A percentile compares a stretch with the other conserved stretches of the same genome.
Evolutionary conservation across 768 basidiomycete species (phyloP).

Genomic region (Coprinopsis marcescibilis): DNA sequence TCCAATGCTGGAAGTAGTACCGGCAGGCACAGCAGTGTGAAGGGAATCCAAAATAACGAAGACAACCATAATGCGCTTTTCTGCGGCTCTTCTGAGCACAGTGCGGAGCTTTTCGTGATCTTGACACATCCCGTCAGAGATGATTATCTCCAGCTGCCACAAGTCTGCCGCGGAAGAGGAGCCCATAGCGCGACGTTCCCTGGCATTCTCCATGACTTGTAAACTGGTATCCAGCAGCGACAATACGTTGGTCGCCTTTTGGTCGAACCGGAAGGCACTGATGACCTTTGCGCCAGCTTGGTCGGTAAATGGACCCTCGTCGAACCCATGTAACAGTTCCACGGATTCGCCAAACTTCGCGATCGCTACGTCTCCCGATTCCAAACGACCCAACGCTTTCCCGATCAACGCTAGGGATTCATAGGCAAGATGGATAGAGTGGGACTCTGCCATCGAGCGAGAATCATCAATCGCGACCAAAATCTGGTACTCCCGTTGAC

Average conservation of each 20-base stretch:
- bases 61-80: conserved; percentile 90
- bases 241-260: conserved; percentile 83
- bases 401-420: conserved; percentile 90
- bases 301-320: conserved; percentile 74
- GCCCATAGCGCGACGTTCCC: conserved; percentile 56
- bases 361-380: conserved; percentile 91
- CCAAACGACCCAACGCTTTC: conserved; percentile 84
- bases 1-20: conserved; percentile 12
- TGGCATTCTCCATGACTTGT: conserved; percentile 64
- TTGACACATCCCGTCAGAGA: conserved; percentile 98
- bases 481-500: conserved; percentile 92
- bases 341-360: conserved; percentile 86
- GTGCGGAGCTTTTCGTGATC: conserved; percentile 84
- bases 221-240: conserved; percentile 77
- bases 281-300: conserved; percentile 77
- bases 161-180: conserved; percentile 72
- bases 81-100: conserved; percentile 77
- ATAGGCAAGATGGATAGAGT: conserved; percentile 89
- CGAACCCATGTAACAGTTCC: conserved; percentile 85
- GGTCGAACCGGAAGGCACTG: conserved; percentile 82
- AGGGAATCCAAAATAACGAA: conserved; percentile 95
- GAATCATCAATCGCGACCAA: conserved; percentile 95
- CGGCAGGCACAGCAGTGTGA: conserved; percentile 28
- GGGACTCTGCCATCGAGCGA: conserved; percentile 91
- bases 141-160: conserved; percentile 98